Evolutionary conservation across 106 monocot genomes (phyloP), one percentile per base, ranked within the genome.

Genomic region (Narthecium ossifragum): DNA sequence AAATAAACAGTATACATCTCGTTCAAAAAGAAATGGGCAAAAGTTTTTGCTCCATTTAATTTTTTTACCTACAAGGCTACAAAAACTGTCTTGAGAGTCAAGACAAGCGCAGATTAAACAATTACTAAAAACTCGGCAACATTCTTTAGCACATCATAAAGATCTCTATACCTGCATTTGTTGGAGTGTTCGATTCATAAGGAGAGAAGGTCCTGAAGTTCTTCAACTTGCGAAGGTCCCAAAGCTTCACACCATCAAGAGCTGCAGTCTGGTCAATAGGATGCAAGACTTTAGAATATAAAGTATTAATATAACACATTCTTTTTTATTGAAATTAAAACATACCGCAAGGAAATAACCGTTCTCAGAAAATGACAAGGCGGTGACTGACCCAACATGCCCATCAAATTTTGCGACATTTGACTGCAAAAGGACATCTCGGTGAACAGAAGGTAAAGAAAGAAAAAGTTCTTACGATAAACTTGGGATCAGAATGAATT

Each of bases 371-470:
- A 96, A 96, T 43, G 96, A 86, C 65, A 96, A 61, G 33, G 96
- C 80, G 33, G 96, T 90, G 29, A 96, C 84, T 37, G 80, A 52
- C 37, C 90, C 96, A 47, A 76, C 65, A 72, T 96, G 96, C 10
- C 96, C 96, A 65, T 96, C 96, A 69, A 96, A 96, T 13, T 80
- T 96, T 21, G 96, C 89, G 62, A 96, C 96, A 84, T 90, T 90
- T 53, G 83, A 61, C 94, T 96, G 75, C 53, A 78, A 51, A n/a
- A n/a, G n/a, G n/a, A n/a, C n/a, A n/a, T n/a, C n/a, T n/a, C n/a
- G n/a, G n/a, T n/a, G n/a, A n/a, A n/a, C n/a, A n/a, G n/a, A n/a
- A n/a, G n/a, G n/a, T n/a, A n/a, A n/a, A n/a, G n/a, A n/a, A n/a
- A n/a, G n/a, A n/a, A n/a, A n/a, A n/a, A n/a, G n/a, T n/a, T n/a